phyloP scores from a whole-genome alignment of 2,329 filamentous ascomycete species.

The Lasiodiplodia hormozganensis region DNA sequence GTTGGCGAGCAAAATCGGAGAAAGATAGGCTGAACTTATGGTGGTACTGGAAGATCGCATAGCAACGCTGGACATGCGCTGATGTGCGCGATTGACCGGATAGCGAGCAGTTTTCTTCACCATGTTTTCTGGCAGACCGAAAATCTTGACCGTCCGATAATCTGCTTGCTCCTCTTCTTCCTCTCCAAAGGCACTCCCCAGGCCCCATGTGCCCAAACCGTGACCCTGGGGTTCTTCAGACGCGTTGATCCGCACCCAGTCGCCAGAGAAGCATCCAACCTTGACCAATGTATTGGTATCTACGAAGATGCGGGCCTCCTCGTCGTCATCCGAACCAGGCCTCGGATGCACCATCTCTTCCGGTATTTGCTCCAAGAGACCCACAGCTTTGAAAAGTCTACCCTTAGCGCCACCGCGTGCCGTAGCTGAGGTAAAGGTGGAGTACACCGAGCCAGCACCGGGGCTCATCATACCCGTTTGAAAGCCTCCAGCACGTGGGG shows the following conservation, averaged over 20 bases:
- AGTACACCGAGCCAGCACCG: constrained; percentile 76
- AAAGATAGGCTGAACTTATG: constrained; percentile 68
- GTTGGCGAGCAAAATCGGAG: constrained; percentile 87
- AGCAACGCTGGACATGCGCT: constrained; percentile 58
- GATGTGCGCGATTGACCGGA: constrained; percentile 54
- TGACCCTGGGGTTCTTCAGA: constrained; percentile 75
- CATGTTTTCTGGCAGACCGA: constrained; percentile 80
- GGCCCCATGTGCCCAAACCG: constrained; percentile 70
- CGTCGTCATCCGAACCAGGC: constrained; percentile 83
- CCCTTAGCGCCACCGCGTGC: constrained; percentile 75
- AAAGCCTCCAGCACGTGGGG: constrained; percentile 75
- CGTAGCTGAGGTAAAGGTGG: constrained; percentile 84
- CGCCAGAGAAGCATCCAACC: constrained; percentile 95
- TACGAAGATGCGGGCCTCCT: constrained; percentile 86
- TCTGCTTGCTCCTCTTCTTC: constrained; percentile 61
- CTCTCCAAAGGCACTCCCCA: constrained; percentile 68
- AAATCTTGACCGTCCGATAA: constrained; percentile 88
- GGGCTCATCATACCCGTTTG: constrained; percentile 81
- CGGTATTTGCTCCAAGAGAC: constrained; percentile 74
- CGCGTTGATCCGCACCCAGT: constrained; percentile 89
- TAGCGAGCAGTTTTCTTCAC: constrained; percentile 62
- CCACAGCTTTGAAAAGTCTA: constrained; percentile 84
- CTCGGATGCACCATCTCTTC: constrained; percentile 84
- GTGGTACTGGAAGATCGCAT: constrained; percentile 31
- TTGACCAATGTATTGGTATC: constrained; percentile 85